Evolutionary conservation across 208 protist species (phyloP), one percentile per base, ranked within the genome.

Genomic region (Herpetomonas samuelpessoai): DNA sequence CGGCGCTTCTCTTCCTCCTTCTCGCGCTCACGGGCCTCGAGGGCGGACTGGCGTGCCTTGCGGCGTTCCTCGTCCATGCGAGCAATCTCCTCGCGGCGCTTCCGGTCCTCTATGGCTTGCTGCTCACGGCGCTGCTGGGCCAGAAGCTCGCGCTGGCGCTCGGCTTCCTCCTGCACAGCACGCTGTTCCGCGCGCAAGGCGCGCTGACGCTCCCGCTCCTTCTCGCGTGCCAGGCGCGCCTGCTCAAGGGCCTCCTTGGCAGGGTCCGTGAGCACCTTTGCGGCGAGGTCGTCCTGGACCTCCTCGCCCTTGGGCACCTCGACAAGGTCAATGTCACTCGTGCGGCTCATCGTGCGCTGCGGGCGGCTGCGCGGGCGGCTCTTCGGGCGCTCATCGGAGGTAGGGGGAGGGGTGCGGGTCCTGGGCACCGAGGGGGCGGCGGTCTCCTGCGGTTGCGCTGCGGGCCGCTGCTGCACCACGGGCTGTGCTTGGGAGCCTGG

Each of bases 261-360:
- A 1, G 72, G 47, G 54, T 68, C 39, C 18, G 47, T 50, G 7
- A 75, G 57, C 4, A 45, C 63, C 30, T 54, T 70, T 18, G 55
- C 22, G 18, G 45, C 74, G 55, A 79, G 54, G 30, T 81, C 74
- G 22, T 81, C 78, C 30, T 74, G 68, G 28, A 92, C 31, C 61
- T 92, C 82, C 22, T 87, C 68, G 22, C 71, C 86, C 52, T 70
- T 58, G 2, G 86, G 86, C 53, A 92, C 76, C 41, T 82, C 78
- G 9, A 88, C 61, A 29, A 79, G 63, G 39, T 71, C 74, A 50
- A 90, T 82, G 52, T 71, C 81, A 18, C 81, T 58, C 46, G 75
- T 68, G 54, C 71, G 74, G 25, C 65, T 83, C 63, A 68, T 18
- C 16, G 68, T 61, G 16, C 80, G 72, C 7, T 62, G 70, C 2